phyloP scores from a whole-genome alignment of 495 filamentous ascomycete genomes.

The Penicillium pulvis region DNA sequence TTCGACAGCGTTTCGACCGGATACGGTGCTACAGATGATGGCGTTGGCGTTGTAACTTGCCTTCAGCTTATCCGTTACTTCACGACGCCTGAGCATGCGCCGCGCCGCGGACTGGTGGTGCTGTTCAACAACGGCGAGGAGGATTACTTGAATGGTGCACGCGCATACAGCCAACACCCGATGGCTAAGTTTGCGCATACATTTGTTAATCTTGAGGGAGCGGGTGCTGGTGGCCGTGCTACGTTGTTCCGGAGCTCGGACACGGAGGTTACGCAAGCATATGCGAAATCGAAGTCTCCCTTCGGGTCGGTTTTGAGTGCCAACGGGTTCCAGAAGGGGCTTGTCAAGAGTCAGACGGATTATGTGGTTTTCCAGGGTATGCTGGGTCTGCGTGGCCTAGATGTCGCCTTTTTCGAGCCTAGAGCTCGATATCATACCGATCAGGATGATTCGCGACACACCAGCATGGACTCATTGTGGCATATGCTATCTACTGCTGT shows the following conservation, averaged over 20 bases:
- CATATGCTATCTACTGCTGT: slow-evolving; percentile 89
- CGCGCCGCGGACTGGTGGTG: slow-evolving; percentile 77
- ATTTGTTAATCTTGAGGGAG: slow-evolving; percentile 93
- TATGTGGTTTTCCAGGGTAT: slow-evolving; percentile 83
- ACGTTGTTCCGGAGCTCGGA: slow-evolving; percentile 86
- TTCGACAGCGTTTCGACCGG: slow-evolving; percentile 95
- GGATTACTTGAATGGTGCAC: slow-evolving; percentile 87
- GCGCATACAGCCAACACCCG: slow-evolving; percentile 82
- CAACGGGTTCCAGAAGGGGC: slow-evolving; percentile 78
- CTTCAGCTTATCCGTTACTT: slow-evolving; percentile 91
- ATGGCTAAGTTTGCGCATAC: slow-evolving; percentile 74
- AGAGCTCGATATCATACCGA: slow-evolving; percentile 88
- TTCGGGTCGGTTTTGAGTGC: slow-evolving; percentile 80
- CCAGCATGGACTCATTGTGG: slow-evolving; percentile 76
- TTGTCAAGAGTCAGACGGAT: slow-evolving; percentile 85
- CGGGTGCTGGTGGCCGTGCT: slow-evolving; percentile 89
- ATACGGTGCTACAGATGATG: slow-evolving; percentile 90
- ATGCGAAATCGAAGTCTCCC: slow-evolving; percentile 68
- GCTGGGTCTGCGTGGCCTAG: slow-evolving; percentile 82
- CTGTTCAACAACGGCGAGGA: slow-evolving; percentile 97
- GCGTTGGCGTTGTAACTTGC: slow-evolving; percentile 81
- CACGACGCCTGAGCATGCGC: slow-evolving; percentile 71
- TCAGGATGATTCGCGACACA: slow-evolving; percentile 82
- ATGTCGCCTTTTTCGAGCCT: slow-evolving; percentile 88
- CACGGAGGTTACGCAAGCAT: slow-evolving; percentile 79